These are phyloP conservation scores for Polytrichum commune DNA, from an alignment of 225 moss, liverwort and hornwort species.

Conservation along the genomic window DNA sequence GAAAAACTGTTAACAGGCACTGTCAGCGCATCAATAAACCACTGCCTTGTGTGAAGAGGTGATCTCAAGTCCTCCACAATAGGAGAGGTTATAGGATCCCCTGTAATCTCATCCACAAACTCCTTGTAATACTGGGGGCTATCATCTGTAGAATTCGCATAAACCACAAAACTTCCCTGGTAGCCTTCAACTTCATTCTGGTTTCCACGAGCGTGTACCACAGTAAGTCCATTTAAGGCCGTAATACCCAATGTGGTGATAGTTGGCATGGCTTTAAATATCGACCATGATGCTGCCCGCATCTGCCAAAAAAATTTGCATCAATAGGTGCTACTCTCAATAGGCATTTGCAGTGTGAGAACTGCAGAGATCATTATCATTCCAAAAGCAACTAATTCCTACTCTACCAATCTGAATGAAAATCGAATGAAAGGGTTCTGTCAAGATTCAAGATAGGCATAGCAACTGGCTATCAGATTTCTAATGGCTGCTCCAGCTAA, in stretches of 20 bases:
- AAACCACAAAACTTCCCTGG: slow-evolving; percentile 32
- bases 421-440: no score
- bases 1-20: slow-evolving; percentile 42
- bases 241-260: slow-evolving; percentile 71
- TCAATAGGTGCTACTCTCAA: no score
- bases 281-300: slow-evolving; percentile 62
- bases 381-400: no score
- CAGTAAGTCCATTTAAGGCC: slow-evolving; percentile 62
- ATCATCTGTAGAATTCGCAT: slow-evolving; percentile 41
- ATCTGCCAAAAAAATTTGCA: slow-evolving; percentile 30
- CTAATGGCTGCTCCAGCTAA: no score
- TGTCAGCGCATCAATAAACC: slow-evolving; percentile 56
- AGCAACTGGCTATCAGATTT: no score
- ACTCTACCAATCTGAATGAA: no score
- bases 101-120: slow-evolving; percentile 48
- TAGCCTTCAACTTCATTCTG: slow-evolving; percentile 24
- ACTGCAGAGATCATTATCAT: no score
- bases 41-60: slow-evolving; percentile 36
- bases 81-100: slow-evolving; percentile 48
- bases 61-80: slow-evolving; percentile 21
- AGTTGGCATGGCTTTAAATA: slow-evolving; percentile 74
- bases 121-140: slow-evolving; percentile 49
- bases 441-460: no score
- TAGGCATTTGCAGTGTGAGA: no score
- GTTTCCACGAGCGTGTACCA: slow-evolving; percentile 40